phyloP scores from a whole-genome alignment of 805 yeast genomes.

The Zygosaccharomyces bailii region DNA sequence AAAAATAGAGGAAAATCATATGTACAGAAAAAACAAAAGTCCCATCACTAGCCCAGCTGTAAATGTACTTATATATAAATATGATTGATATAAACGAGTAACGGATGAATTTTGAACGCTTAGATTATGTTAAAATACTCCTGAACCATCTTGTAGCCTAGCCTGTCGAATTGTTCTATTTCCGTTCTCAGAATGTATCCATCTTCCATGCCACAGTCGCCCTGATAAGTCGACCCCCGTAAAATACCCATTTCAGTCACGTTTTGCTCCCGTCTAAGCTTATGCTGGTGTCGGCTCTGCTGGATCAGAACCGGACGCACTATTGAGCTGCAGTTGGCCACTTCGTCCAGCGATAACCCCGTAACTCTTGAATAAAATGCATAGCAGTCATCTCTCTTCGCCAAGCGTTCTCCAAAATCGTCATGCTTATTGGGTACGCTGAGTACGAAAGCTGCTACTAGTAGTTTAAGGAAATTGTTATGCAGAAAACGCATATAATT shows the following conservation, averaged over 20 bases:
- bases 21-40: slow-evolving; percentile 3
- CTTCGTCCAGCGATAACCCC: slow-evolving; percentile 24
- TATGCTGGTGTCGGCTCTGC: slow-evolving; percentile 16
- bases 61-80: not conserved
- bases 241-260: not conserved
- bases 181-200: slow-evolving; percentile 23
- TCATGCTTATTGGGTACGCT: slow-evolving; percentile 19
- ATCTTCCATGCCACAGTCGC: slow-evolving; percentile 5
- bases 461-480: slow-evolving; percentile 20
- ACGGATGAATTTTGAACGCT: too few relatives aligned
- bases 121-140: slow-evolving; percentile 14
- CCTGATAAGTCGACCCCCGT: not conserved
- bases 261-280: not conserved
- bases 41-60: not conserved
- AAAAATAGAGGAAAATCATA: slow-evolving; percentile 5
- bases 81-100: too few relatives aligned
- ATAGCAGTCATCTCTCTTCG: slow-evolving; percentile 18
- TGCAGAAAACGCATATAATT: slow-evolving; percentile 24
- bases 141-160: slow-evolving; percentile 20
- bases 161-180: slow-evolving; percentile 23
- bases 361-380: slow-evolving; percentile 20
- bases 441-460: slow-evolving; percentile 24
- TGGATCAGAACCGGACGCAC: slow-evolving; percentile 26
- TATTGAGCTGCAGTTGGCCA: slow-evolving; percentile 26
- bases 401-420: slow-evolving; percentile 12